Conservation (phyloP, 2,329 filamentous ascomycete species). For the Lachnellula cervina region DNA sequence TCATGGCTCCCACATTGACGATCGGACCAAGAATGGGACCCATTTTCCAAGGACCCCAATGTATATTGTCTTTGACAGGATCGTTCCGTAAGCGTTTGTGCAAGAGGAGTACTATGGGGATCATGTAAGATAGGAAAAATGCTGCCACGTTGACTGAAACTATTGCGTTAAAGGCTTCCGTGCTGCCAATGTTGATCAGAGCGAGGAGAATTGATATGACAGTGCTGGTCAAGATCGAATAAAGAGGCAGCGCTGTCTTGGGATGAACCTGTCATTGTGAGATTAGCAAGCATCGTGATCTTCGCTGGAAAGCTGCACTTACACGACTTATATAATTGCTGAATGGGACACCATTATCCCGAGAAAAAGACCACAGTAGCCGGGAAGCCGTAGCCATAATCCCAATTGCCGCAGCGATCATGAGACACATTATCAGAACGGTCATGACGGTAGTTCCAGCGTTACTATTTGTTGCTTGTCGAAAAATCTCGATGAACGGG, state of each 20-base stretch:
- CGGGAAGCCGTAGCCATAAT: constrained; percentile 36
- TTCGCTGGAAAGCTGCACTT: neutral
- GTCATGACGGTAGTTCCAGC: constrained; percentile 33
- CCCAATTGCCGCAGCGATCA: constrained; percentile 36
- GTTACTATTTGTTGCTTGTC: constrained; percentile 37
- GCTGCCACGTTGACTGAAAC: constrained; percentile 40
- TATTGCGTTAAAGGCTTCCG: constrained; percentile 41
- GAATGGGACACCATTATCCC: constrained; percentile 15
- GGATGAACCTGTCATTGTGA: constrained; percentile 16
- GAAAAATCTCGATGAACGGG: constrained; percentile 55
- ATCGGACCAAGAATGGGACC: constrained; percentile 21
- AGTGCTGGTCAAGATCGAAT: constrained; percentile 24
- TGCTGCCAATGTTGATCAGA: constrained; percentile 39
- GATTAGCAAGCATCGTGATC: too few species aligned
- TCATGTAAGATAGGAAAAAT: constrained; percentile 40
- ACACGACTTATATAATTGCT: constrained; percentile 8
- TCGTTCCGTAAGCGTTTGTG: constrained; percentile 34
- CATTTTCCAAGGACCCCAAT: constrained; percentile 20
- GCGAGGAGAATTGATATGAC: constrained; percentile 32
- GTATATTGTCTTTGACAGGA: constrained; percentile 18
- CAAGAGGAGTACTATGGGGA: constrained; percentile 37
- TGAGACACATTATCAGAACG: constrained; percentile 20
- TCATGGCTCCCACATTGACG: constrained; percentile 12
- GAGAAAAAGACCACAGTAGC: constrained; percentile 38
- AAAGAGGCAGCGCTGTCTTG: constrained; percentile 17